A percentile compares a stretch with the other conserved stretches of the same genome.
These are phyloP conservation scores for Exophiala bonariae DNA, from an alignment of 2,329 filamentous ascomycete species.

Conservation along the genomic window DNA sequence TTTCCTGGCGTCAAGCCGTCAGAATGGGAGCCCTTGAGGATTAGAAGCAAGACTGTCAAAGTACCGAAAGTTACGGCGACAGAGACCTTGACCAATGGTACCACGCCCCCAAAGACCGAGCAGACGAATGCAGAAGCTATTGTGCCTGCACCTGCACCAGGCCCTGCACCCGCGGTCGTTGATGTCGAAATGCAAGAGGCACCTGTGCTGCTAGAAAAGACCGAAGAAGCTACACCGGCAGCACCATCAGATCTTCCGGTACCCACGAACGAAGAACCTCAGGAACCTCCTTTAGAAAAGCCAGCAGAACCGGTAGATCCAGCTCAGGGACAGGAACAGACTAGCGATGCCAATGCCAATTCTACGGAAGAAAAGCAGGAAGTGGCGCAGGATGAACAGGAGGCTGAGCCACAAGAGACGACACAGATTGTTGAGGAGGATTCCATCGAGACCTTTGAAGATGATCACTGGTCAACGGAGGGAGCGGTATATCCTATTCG, in stretches of 20 bases:
- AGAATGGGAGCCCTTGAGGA: slow-evolving; percentile 78
- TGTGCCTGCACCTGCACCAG: slow-evolving; percentile 13
- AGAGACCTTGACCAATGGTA: slow-evolving; percentile 10
- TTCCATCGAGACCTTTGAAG: slow-evolving; percentile 68
- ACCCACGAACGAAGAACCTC: not conserved
- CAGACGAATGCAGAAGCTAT: slow-evolving; percentile 38
- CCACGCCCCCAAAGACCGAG: slow-evolving; percentile 32
- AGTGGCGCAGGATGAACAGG: slow-evolving; percentile 22
- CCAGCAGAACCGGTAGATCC: slow-evolving; percentile 16
- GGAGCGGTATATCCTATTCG: slow-evolving; percentile 84
- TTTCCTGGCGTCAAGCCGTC: slow-evolving; percentile 76
- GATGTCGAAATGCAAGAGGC: slow-evolving; percentile 50
- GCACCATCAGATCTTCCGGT: not conserved
- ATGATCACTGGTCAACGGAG: slow-evolving; percentile 83
- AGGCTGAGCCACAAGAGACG: slow-evolving; percentile 27
- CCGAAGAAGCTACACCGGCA: slow-evolving; percentile 18
- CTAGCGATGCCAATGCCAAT: slow-evolving; percentile 21
- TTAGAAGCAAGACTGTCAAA: slow-evolving; percentile 54
- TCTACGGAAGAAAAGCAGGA: not conserved
- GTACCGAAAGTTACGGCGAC: slow-evolving; percentile 27
- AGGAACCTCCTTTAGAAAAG: slow-evolving; percentile 14
- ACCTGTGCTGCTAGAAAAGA: slow-evolving; percentile 30
- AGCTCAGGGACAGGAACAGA: not conserved
- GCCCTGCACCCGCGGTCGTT: too few relatives aligned
- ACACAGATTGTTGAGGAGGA: slow-evolving; percentile 42